Base-by-base conservation (phyloP, 2,329 filamentous ascomycete species). In the Colletotrichum kahawae region DNA sequence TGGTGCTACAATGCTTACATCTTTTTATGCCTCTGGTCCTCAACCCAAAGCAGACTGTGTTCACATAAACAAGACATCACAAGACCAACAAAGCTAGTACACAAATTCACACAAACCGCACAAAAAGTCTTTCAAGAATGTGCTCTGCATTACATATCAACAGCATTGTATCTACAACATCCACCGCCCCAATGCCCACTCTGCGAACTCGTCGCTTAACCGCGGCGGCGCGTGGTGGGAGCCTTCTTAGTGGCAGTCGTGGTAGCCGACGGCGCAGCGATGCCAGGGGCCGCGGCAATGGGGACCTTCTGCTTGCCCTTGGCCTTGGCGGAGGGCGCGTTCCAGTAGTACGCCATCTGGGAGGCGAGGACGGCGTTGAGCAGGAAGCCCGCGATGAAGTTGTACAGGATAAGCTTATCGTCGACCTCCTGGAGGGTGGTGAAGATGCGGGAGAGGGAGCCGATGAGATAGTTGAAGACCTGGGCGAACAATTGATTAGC, bases 321-420 rank as follows among this genome's bases (percentile, higher is more conserved):
- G 57, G 82, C 82, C 80, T 87, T 88, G 77, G 84, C 82, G 16
- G 89, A 87, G 12, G 90, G 90, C 9, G 89, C 86, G 81, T 98
- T 98, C 97, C 97, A 99, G 89, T 98, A 98, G 86, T 96, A 98
- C 33, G 98, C 82, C 94, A 99, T 97, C 88, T 99, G 97, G 51
- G 90, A 86, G 16, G 96, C 96, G 73, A 99, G 89, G 71, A 99
- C 90, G 73, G 93, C 89, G 85, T 99, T 99, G 79, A 99, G 91
- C n/a, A 89, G 86, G 83, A 98, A 98, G 33, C 95, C 97, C 9
- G 95, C 95, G 70, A 98, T 87, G 88, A 98, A 98, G 66, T 96
- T 94, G 86, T 98, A 98, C 31, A 99, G 90, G 80, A 99, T 98
- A 74, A 98, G 90, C 86, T 96, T 96, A 85, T 99, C 97, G 83